phyloP scores from a whole-genome alignment of 73 alveolate species.

The Uronychia binucleata region DNA sequence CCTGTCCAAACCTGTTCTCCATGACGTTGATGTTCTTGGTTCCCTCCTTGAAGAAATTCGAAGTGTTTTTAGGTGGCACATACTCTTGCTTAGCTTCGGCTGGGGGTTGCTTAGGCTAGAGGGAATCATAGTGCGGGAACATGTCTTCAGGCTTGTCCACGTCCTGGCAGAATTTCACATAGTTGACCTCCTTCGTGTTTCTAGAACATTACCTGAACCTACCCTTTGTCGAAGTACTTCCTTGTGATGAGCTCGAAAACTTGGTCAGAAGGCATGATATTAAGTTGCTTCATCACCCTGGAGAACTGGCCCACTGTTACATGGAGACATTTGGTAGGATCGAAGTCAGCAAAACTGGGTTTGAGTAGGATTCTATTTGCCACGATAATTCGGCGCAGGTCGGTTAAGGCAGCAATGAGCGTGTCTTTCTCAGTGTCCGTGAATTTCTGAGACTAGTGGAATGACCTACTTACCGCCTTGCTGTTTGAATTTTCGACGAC shows the following conservation, averaged over 20 bases:
- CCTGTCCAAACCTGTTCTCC: slow-evolving; percentile 42
- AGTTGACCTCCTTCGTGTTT: slow-evolving; percentile 79
- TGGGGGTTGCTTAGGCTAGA: slow-evolving; percentile 8
- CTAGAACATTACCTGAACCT: too few relatives aligned
- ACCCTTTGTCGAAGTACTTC: too few relatives aligned
- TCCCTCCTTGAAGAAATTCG: slow-evolving; percentile 41
- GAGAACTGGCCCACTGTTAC: slow-evolving; percentile 81
- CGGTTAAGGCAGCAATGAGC: slow-evolving; percentile 48
- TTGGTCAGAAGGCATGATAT: slow-evolving; percentile 73
- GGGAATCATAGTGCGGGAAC: slow-evolving; percentile 59
- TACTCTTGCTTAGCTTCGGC: background rate
- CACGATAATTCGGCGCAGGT: slow-evolving; percentile 56
- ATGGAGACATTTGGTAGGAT: slow-evolving; percentile 82
- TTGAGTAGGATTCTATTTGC: slow-evolving; percentile 78
- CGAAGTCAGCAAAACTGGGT: slow-evolving; percentile 84
- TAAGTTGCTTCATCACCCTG: slow-evolving; percentile 79
- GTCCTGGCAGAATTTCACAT: slow-evolving; percentile 83
- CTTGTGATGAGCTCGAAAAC: slow-evolving; percentile 68
- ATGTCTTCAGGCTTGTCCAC: slow-evolving; percentile 88
- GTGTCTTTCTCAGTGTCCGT: slow-evolving; percentile 61
- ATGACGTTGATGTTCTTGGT: slow-evolving; percentile 56
- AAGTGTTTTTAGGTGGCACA: slow-evolving; percentile 13
- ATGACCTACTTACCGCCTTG: slow-evolving; percentile 43
- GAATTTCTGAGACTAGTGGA: slow-evolving; percentile 53
- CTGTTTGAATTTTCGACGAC: slow-evolving; percentile 61